A percentile compares a stretch with the other conserved stretches of the same genome.
Evolutionary conservation across 192 early-diverging fungal species (phyloP).

Genomic region (Gryganskiella cystojenkinii): DNA sequence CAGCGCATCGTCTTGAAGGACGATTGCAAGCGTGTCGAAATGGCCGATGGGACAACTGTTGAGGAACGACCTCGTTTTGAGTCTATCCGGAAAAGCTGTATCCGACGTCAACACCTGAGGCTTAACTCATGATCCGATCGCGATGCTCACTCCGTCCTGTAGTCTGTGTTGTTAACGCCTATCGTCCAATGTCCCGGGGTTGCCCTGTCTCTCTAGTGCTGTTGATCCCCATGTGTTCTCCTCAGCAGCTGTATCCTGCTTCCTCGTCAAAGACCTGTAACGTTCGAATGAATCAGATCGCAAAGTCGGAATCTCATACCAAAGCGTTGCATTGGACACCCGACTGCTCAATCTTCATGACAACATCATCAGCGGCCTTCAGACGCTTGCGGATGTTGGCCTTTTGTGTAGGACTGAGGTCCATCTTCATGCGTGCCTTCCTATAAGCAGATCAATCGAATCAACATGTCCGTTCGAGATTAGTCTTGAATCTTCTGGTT

Average conservation of each 20-base stretch:
- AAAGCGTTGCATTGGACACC: constrained; percentile 83
- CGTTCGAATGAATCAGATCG: too few relatives aligned
- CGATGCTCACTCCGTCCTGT: too few relatives aligned
- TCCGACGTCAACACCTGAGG: too few relatives aligned
- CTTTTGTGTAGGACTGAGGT: constrained; percentile 80
- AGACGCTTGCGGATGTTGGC: constrained; percentile 89
- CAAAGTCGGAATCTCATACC: constrained; percentile 21
- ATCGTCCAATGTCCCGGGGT: neutral
- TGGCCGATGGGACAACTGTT: too few relatives aligned
- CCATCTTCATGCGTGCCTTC: constrained; percentile 55
- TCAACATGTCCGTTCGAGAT: neutral
- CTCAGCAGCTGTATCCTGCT: constrained; percentile 4
- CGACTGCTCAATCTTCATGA: constrained; percentile 72
- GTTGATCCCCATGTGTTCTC: neutral
- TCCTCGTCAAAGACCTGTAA: too few relatives aligned
- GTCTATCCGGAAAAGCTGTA: too few relatives aligned
- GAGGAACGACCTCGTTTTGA: too few relatives aligned
- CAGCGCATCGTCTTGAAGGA: too few relatives aligned
- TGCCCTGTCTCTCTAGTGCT: neutral
- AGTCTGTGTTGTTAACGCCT: too few relatives aligned
- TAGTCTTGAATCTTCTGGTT: neutral
- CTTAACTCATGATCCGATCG: too few relatives aligned
- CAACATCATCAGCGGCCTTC: constrained; percentile 81
- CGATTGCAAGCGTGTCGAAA: too few relatives aligned
- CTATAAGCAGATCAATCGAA: constrained; percentile 12